These are phyloP conservation scores for Setaria italica DNA, from an alignment of 202 grass and related monocot genomes.

Conservation along the genomic window DNA sequence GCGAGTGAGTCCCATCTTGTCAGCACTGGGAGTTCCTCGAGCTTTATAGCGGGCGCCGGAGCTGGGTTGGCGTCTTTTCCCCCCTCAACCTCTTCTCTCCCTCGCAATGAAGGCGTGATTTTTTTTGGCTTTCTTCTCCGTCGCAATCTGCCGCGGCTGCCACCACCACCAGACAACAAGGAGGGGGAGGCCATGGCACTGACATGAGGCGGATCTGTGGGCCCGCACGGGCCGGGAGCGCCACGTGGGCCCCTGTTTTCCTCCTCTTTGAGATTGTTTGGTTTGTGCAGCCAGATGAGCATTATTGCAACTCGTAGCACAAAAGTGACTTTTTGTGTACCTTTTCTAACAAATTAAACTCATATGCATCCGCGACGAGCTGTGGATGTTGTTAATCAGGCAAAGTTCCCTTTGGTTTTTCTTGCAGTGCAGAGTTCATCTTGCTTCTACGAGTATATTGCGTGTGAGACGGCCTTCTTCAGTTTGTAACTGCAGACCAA, in stretches of 20 bases:
- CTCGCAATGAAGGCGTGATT: slow-evolving; percentile 38
- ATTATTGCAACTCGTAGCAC: not conserved
- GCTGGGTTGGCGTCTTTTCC: not conserved
- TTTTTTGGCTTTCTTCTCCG: slow-evolving; percentile 20
- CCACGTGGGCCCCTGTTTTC: slow-evolving; percentile 34
- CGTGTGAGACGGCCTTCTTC: not conserved
- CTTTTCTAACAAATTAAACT: not conserved
- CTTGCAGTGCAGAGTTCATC: slow-evolving; percentile 2
- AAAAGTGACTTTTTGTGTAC: slow-evolving; percentile 1
- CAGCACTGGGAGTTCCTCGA: not conserved
- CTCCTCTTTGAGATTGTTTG: not conserved
- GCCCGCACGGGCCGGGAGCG: not conserved
- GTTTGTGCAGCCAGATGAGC: not conserved
- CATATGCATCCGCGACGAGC: not conserved
- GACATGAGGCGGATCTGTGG: slow-evolving; percentile 37
- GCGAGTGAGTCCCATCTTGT: slow-evolving; percentile 38
- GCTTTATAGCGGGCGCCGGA: slow-evolving; percentile 50
- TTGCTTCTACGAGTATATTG: not conserved
- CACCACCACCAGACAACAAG: not conserved
- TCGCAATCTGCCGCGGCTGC: slow-evolving; percentile 14
- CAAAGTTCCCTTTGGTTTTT: not conserved
- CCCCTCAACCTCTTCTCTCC: not conserved
- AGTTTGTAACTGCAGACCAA: not conserved
- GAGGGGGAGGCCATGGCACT: slow-evolving; percentile 2
- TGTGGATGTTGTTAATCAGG: slow-evolving; percentile 6